phyloP scores from a whole-genome alignment of 1,139 yeast genomes.

The Pichia sp. region DNA sequence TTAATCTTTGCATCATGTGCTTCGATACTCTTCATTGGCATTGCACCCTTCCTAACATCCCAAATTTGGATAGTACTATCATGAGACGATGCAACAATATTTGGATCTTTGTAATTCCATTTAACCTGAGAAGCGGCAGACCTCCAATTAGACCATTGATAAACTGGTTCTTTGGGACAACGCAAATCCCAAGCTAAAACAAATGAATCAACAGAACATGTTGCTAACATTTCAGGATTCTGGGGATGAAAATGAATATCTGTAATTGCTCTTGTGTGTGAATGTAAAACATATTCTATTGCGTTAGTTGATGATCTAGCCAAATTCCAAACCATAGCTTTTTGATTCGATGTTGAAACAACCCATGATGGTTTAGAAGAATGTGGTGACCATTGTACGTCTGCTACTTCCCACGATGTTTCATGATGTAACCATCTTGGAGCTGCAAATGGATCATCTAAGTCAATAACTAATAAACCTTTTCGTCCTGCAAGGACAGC shows the following conservation, averaged over 20 bases:
- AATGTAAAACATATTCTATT: constrained; percentile 79
- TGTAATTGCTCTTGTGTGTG: constrained; percentile 88
- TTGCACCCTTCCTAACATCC: constrained; percentile 81
- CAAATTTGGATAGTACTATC: constrained; percentile 75
- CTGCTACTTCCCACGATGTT: constrained; percentile 98
- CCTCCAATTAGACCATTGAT: constrained; percentile 85
- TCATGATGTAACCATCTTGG: constrained; percentile 90
- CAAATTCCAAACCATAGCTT: constrained; percentile 91
- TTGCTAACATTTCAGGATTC: constrained; percentile 85
- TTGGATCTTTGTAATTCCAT: constrained; percentile 77
- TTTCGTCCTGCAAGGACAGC: constrained; percentile 87
- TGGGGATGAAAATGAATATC: constrained; percentile 89
- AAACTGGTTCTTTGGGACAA: constrained; percentile 63
- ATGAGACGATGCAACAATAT: constrained; percentile 79
- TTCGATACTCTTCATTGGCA: constrained; percentile 58
- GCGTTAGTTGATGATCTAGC: constrained; percentile 72
- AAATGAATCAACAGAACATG: constrained; percentile 87
- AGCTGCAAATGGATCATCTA: constrained; percentile 91
- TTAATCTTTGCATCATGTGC: constrained; percentile 85
- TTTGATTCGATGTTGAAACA: constrained; percentile 88
- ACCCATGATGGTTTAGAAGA: constrained; percentile 82
- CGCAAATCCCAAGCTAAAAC: constrained; percentile 90
- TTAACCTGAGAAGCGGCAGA: constrained; percentile 94
- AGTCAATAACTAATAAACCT: constrained; percentile 83
- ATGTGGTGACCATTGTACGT: constrained; percentile 97